Evolutionary conservation across 2,329 filamentous ascomycete species (phyloP).

Genomic region (Ophiostoma triangulosporum): DNA sequence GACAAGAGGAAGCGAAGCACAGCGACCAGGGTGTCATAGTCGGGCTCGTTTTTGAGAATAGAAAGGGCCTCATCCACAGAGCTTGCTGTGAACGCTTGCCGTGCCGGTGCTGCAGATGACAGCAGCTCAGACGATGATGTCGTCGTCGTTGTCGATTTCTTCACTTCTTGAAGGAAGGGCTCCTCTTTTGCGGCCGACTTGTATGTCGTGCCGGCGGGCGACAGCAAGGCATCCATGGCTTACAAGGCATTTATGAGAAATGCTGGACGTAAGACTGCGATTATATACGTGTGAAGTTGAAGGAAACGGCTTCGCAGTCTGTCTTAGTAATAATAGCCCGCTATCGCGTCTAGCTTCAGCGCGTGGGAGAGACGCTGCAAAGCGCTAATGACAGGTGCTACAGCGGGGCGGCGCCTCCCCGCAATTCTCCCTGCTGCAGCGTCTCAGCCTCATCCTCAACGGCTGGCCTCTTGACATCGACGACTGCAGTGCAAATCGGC

Average conservation of each 20-base stretch:
- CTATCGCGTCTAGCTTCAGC: neutral
- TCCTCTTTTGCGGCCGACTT: conserved; percentile 25
- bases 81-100: conserved; percentile 6
- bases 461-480: too few species aligned
- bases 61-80: conserved; percentile 42
- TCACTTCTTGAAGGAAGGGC: conserved; percentile 26
- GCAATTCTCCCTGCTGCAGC: neutral
- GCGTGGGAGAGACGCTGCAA: too few species aligned
- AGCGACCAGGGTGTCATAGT: conserved; percentile 39
- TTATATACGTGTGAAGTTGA: neutral
- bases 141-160: conserved; percentile 2
- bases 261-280: neutral
- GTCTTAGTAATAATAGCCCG: neutral
- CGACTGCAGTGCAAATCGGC: neutral
- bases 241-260: neutral
- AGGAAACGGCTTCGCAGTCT: neutral
- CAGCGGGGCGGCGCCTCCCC: conserved; percentile 1
- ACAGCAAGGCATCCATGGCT: conserved; percentile 43
- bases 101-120: neutral
- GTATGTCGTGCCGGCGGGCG: conserved; percentile 39
- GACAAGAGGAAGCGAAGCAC: conserved; percentile 38
- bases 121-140: neutral
- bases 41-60: conserved; percentile 47
- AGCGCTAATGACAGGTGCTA: conserved; percentile 2
- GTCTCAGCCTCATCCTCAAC: neutral